phyloP scores from a whole-genome alignment of 768 basidiomycete genomes.

The Lyophyllum shimeji region DNA sequence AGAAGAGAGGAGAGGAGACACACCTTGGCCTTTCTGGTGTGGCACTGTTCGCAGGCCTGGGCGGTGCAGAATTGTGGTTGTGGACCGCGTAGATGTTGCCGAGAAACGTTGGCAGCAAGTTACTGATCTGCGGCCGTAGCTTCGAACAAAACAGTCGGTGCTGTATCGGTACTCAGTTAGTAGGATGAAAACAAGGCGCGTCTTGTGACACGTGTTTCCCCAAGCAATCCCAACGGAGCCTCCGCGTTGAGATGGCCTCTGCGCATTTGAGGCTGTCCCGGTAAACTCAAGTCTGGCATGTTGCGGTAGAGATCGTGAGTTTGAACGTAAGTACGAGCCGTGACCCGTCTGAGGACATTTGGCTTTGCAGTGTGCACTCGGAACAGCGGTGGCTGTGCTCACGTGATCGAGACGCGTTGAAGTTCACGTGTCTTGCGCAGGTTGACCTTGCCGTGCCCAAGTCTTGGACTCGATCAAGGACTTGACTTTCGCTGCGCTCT shows the following conservation, averaged over 20 bases:
- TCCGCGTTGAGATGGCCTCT: slow-evolving; percentile 78
- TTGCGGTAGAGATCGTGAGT: too few relatives aligned
- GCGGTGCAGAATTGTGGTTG: slow-evolving; percentile 64
- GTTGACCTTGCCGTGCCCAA: too few relatives aligned
- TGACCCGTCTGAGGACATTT: too few relatives aligned
- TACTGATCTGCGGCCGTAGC: slow-evolving; percentile 45
- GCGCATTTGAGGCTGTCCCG: slow-evolving; percentile 82
- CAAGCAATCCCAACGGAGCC: slow-evolving; percentile 73
- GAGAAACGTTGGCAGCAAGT: slow-evolving; percentile 65
- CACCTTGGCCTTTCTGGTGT: slow-evolving; percentile 74
- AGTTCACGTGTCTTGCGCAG: too few relatives aligned
- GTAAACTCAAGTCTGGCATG: slow-evolving; percentile 71
- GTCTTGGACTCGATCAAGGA: too few relatives aligned
- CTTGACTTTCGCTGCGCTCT: too few relatives aligned
- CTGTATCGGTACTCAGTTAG: slow-evolving; percentile 32
- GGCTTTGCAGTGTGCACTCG: too few relatives aligned
- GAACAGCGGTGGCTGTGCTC: too few relatives aligned
- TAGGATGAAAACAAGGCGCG: neutral
- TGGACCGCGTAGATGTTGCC: slow-evolving; percentile 64
- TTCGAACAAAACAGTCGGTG: slow-evolving; percentile 63
- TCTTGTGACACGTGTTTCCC: slow-evolving; percentile 68
- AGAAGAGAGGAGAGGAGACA: too few relatives aligned
- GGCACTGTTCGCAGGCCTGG: slow-evolving; percentile 76
- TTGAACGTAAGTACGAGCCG: too few relatives aligned
- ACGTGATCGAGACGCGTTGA: too few relatives aligned